phyloP scores from a whole-genome alignment of 2,329 filamentous ascomycete genomes.

The Acrocalymma vagum region DNA sequence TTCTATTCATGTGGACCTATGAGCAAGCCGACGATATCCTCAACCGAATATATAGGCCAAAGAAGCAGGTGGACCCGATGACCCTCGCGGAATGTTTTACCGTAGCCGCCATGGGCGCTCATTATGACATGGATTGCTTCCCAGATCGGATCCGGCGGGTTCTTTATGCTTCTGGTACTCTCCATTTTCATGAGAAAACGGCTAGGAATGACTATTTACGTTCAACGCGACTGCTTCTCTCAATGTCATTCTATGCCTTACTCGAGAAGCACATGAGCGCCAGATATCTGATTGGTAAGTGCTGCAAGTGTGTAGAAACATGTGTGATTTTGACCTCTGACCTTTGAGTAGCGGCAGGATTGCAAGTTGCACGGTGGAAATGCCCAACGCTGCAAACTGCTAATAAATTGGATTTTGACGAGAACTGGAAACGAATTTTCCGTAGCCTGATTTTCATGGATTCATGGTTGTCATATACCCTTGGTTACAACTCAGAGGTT shows the following conservation, averaged over 20 bases:
- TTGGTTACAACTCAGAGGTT: slow-evolving; percentile 45
- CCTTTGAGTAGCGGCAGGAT: slow-evolving; percentile 36
- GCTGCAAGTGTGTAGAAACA: too few species aligned
- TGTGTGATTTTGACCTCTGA: too few species aligned
- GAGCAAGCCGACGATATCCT: slow-evolving; percentile 41
- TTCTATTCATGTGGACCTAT: slow-evolving; percentile 46
- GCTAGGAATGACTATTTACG: slow-evolving; percentile 39
- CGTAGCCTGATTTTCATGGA: slow-evolving; percentile 50
- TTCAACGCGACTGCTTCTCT: slow-evolving; percentile 45
- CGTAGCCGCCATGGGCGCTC: slow-evolving; percentile 45
- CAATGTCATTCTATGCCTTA: slow-evolving; percentile 45
- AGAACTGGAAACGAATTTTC: slow-evolving; percentile 38
- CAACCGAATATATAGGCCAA: slow-evolving; percentile 43
- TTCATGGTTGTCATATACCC: slow-evolving; percentile 48
- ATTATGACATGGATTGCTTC: slow-evolving; percentile 47
- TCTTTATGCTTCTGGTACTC: slow-evolving; percentile 43
- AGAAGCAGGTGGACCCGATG: slow-evolving; percentile 36
- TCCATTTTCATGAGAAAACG: slow-evolving; percentile 42
- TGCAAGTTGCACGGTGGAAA: slow-evolving; percentile 47
- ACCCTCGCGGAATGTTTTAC: slow-evolving; percentile 47
- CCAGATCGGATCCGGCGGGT: slow-evolving; percentile 38
- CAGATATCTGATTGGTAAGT: slow-evolving; percentile 45
- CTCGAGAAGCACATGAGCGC: slow-evolving; percentile 50
- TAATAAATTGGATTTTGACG: slow-evolving; percentile 10
- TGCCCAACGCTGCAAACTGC: slow-evolving; percentile 17